A percentile compares a stretch with the other conserved stretches of the same genome.
These are phyloP conservation scores for Diaporthe ilicicola DNA, from an alignment of 2,329 filamentous ascomycete species.

Conservation along the genomic window DNA sequence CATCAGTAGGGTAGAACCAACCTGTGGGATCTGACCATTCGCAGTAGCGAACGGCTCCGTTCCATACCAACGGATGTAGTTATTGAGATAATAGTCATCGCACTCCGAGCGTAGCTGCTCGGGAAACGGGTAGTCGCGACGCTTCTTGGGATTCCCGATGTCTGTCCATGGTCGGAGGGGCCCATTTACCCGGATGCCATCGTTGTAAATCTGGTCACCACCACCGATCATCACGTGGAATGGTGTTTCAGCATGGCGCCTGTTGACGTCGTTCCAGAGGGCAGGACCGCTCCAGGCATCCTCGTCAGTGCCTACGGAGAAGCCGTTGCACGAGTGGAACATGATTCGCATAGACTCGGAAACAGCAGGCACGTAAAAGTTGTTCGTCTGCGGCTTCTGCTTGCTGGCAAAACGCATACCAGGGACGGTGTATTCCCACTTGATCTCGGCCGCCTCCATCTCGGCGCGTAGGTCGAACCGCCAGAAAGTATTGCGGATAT, in stretches of 20 bases:
- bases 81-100: conserved; percentile 89
- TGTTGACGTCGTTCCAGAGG: conserved; percentile 92
- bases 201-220: conserved; percentile 97
- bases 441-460: conserved; percentile 73
- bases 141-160: conserved; percentile 83
- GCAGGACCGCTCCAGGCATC: conserved; percentile 89
- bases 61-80: conserved; percentile 86
- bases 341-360: conserved; percentile 95
- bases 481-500: conserved; percentile 85
- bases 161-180: conserved; percentile 84
- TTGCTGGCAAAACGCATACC: conserved; percentile 68
- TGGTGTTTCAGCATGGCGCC: conserved; percentile 79
- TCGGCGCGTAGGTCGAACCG: conserved; percentile 84
- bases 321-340: conserved; percentile 98
- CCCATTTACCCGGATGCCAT: conserved; percentile 85
- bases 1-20: too few relatives aligned
- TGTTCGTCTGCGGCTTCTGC: conserved; percentile 67
- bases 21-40: conserved; percentile 92
- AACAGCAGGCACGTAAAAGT: conserved; percentile 85
- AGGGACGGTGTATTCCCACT: conserved; percentile 81
- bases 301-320: conserved; percentile 87
- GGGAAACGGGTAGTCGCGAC: conserved; percentile 80
- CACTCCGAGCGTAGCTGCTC: conserved; percentile 82
- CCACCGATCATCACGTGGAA: conserved; percentile 98
- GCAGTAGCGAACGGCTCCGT: conserved; percentile 85